Evolutionary conservation across 164 flowering plant genomes (phyloP), one percentile per base, ranked within the genome.

Genomic region (Stephania japonica): DNA sequence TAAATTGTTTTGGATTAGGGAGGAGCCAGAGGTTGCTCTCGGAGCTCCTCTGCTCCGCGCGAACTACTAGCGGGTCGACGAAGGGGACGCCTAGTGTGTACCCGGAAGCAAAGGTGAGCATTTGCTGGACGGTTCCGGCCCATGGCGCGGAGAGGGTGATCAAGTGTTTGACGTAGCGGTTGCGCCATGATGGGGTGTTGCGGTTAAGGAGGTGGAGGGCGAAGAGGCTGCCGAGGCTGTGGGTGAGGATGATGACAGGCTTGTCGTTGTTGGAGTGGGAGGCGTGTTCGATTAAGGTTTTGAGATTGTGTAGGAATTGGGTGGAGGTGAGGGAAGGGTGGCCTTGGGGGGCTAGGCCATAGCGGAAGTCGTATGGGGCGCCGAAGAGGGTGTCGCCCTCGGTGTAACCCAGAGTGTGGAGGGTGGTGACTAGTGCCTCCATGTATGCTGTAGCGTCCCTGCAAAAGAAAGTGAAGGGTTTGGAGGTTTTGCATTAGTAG

Each of bases 1-100:
- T 32, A 18, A 87, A 95, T 3, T 85, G 23, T 61, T 71, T 79
- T 3, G 94, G 92, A 44, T 82, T 79, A 1, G 99, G 98, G 78
- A 95, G 64, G 1, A 95, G 89, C 99, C 98, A 95, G n/a, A 90
- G 80, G 70, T 95, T 95, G 83, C 93, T 93, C 76, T 93, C 94
- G 0, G 94, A 88, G 80, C 92, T 90, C 78, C 98, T 84, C 70
- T 93, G 97, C 68, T 93, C 91, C 1, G 67, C 87, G 66, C 98
- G 81, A 1, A 95, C 97, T 0, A 86, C 75, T 75, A 91, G 75
- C 1, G 98, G 97, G 16, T 93, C 75, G 1, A 90, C 97, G 6
- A 93, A 68, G 0, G 99, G 98, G 0, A 93, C 92, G 5, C 91
- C 95, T 0, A 95, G 83, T 0, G 99, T 71, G 75, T 85, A 79